These are phyloP conservation scores for Botrytis paeoniae DNA, from an alignment of 2,329 filamentous ascomycete genomes.

Conservation along the genomic window DNA sequence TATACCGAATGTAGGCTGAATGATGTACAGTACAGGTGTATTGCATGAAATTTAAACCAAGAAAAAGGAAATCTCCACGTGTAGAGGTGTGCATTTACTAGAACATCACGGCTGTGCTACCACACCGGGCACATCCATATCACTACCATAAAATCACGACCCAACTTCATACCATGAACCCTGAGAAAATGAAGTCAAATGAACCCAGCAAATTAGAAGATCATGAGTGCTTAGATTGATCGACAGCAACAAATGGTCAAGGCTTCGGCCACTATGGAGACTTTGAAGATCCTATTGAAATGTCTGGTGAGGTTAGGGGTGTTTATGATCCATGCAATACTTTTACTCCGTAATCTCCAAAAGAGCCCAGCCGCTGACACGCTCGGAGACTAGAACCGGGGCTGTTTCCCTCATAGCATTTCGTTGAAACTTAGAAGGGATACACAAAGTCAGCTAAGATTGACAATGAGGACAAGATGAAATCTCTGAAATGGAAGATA, in stretches of 20 bases:
- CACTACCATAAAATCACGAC: constrained; percentile 2
- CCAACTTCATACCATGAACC: constrained; percentile 19
- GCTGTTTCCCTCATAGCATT: constrained; percentile 9
- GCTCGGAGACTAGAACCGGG: constrained; percentile 10
- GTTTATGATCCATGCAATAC: constrained; percentile 15
- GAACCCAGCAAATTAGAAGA: constrained; percentile 6
- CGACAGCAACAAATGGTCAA: constrained; percentile 19
- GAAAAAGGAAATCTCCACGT: constrained; percentile 17
- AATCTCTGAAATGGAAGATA: neutral
- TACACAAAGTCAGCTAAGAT: neutral
- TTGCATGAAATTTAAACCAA: constrained; percentile 15
- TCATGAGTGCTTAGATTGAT: constrained; percentile 19
- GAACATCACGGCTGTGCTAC: constrained; percentile 17
- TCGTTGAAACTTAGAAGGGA: neutral
- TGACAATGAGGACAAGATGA: constrained; percentile 1
- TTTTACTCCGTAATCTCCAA: constrained; percentile 8
- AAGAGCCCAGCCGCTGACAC: constrained; percentile 12
- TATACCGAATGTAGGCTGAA: constrained; percentile 4
- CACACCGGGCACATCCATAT: constrained; percentile 14
- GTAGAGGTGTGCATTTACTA: constrained; percentile 10
- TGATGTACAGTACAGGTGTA: constrained; percentile 16
- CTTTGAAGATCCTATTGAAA: constrained; percentile 16
- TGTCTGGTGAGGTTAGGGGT: constrained; percentile 11
- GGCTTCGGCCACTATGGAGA: constrained; percentile 19
- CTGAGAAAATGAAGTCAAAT: neutral